These are phyloP conservation scores for Ustilago nuda DNA, from an alignment of 1,284 basidiomycete species.

Conservation along the genomic window DNA sequence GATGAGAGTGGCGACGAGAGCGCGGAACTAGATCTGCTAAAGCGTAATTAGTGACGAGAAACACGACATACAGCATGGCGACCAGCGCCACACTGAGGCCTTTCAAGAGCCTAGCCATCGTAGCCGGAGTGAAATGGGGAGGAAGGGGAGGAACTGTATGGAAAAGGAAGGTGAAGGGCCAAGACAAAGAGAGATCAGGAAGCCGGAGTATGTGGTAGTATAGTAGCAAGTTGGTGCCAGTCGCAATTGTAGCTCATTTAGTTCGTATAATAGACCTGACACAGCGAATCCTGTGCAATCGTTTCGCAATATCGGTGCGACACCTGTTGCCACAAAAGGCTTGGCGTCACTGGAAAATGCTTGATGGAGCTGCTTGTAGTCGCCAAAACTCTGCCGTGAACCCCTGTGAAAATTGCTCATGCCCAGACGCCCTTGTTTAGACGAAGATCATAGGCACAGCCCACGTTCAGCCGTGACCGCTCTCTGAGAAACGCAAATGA, in stretches of 20 bases:
- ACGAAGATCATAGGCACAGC: constrained; percentile 1
- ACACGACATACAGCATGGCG: constrained; percentile 15
- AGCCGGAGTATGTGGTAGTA: neutral
- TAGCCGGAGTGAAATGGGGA: neutral
- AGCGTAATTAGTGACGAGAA: neutral
- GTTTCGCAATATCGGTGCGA: no score
- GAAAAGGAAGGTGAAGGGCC: neutral
- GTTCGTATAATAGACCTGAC: no score
- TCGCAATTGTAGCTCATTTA: no score
- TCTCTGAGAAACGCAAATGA: neutral
- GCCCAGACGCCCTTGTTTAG: neutral
- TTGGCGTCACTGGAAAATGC: no score
- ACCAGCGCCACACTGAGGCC: constrained; percentile 36
- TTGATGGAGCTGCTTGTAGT: no score
- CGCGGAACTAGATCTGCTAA: constrained; percentile 9
- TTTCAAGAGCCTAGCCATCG: constrained; percentile 9
- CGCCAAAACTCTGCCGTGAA: neutral
- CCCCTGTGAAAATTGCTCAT: neutral
- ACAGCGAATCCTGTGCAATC: no score
- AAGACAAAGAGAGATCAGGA: neutral
- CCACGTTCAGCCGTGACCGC: constrained; percentile 1
- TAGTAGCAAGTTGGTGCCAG: neutral
- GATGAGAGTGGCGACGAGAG: constrained; percentile 8
- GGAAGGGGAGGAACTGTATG: neutral
- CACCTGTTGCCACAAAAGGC: no score